Evolutionary conservation across 2,329 filamentous ascomycete species (phyloP), one percentile per base, ranked within the genome.

Genomic region (Scortechinia acanthostroma): DNA sequence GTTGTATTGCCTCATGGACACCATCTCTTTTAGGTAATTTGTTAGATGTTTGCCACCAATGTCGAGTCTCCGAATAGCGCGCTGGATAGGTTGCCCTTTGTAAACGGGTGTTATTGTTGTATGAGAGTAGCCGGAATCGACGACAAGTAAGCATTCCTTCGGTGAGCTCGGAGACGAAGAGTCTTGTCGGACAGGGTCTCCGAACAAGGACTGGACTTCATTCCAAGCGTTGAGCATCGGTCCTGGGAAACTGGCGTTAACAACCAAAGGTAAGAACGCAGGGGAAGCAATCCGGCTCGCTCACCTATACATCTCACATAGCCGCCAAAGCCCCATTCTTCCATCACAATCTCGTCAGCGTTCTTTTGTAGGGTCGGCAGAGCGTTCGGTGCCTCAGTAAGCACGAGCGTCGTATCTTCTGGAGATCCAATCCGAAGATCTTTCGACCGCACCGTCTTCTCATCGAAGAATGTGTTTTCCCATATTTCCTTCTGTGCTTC

Each of bases 291-390:
- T 30, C 25, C 25, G 10, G 25, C 25, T 30, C n/a, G 6, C 35
- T 40, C 20, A 40, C 35, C 35, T 17, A 40, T 6, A 40, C 35
- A 40, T 40, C 35, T 10, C 35, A 40, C 6, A 58, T 82, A 80
- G 14, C 72, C 69, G 20, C 74, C 76, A 60, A 85, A 86, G 16
- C 80, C 79, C 63, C 81, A 86, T 54, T 85, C 80, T 55, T 86
- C 81, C 64, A 86, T 85, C 4, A 86, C 69, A 56, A 86, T 83
- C 60, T 86, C 79, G 55, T 86, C 81, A 42, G 76, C 74, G 55
- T 84, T 82, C 49, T 73, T 76, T 55, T 84, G 79, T 48, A 86
- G 58, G 23, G 74, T 68, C n/a, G 69, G 66, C 43, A 80, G 72
- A 5, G 76, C 74, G 59, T 83, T 85, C 14, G 79, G 76, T 23